phyloP scores from a whole-genome alignment of 2,329 filamentous ascomycete species.

The Xylogone sp. region DNA sequence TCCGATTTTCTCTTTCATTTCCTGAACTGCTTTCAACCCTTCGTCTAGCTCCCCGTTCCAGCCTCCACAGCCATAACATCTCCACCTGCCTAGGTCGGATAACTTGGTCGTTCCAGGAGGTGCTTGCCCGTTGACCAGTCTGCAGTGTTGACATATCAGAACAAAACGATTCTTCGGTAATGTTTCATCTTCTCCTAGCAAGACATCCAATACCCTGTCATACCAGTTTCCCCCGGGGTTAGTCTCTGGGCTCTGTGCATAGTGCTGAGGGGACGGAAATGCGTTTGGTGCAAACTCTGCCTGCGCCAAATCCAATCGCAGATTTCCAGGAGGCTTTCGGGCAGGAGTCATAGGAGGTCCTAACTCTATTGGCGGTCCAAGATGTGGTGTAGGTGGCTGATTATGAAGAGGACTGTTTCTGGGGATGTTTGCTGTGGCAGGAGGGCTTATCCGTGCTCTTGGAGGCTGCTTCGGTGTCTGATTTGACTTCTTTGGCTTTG shows the following conservation, averaged over 20 bases:
- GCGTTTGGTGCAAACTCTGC: conserved; percentile 72
- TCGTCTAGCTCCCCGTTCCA: conserved; percentile 82
- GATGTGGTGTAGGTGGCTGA: conserved; percentile 16
- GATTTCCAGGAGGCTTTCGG: background rate
- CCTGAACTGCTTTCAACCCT: conserved; percentile 66
- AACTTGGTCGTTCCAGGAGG: conserved; percentile 77
- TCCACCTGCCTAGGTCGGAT: conserved; percentile 81
- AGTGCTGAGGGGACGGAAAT: conserved; percentile 37
- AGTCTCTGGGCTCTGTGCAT: conserved; percentile 18
- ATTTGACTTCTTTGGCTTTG: conserved; percentile 14
- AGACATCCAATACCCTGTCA: conserved; percentile 84
- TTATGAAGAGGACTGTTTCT: conserved; percentile 27
- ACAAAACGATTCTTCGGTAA: conserved; percentile 86
- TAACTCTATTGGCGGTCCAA: background rate
- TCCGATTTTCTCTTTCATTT: conserved; percentile 42
- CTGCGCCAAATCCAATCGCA: conserved; percentile 5
- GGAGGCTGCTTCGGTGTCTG: conserved; percentile 21
- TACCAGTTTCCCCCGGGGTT: conserved; percentile 69
- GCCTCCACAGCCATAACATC: conserved; percentile 78
- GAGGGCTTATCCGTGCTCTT: conserved; percentile 51
- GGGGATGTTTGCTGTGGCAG: conserved; percentile 60
- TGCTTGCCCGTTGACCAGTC: conserved; percentile 92
- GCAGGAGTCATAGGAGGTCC: background rate
- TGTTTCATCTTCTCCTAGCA: conserved; percentile 93
- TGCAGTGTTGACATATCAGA: conserved; percentile 77